Percentiles rank a stretch among this genome's conserved stretches.
Evolutionary conservation across 2,329 filamentous ascomycete species (phyloP).

Genomic region (Ascomycota sp.): DNA sequence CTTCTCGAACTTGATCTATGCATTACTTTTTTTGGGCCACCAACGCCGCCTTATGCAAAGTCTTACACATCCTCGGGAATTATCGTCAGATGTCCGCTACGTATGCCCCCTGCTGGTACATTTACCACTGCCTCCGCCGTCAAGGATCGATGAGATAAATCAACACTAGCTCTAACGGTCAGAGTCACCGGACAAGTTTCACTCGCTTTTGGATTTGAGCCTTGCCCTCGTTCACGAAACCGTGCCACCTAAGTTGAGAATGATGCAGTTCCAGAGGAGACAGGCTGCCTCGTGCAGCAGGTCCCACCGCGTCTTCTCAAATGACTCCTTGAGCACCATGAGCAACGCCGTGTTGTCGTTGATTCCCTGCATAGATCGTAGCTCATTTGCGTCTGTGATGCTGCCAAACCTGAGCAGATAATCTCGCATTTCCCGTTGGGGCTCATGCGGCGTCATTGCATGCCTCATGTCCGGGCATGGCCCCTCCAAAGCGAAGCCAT

Average conservation of each 20-base stretch:
- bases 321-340: slow-evolving; percentile 63
- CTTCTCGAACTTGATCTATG: too few species aligned
- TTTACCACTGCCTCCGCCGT: too few species aligned
- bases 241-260: slow-evolving; percentile 12
- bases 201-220: too few species aligned
- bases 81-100: too few species aligned
- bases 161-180: too few species aligned
- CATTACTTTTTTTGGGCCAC: too few species aligned
- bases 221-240: slow-evolving; percentile 5
- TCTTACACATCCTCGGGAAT: too few species aligned
- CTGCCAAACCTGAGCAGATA: slow-evolving; percentile 57
- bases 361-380: slow-evolving; percentile 52
- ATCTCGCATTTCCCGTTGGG: slow-evolving; percentile 56
- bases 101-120: too few species aligned
- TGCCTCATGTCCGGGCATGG: slow-evolving; percentile 33
- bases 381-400: slow-evolving; percentile 54
- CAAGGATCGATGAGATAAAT: too few species aligned
- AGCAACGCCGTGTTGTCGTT: slow-evolving; percentile 70
- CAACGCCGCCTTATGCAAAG: too few species aligned
- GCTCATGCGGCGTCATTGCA: slow-evolving; percentile 40
- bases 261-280: slow-evolving; percentile 61
- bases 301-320: slow-evolving; percentile 75
- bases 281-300: slow-evolving; percentile 71
- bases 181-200: too few species aligned
- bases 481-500: slow-evolving; percentile 79